Evolutionary conservation across 805 yeast genomes (phyloP).

Genomic region (Wickerhamomyces chambardii): DNA sequence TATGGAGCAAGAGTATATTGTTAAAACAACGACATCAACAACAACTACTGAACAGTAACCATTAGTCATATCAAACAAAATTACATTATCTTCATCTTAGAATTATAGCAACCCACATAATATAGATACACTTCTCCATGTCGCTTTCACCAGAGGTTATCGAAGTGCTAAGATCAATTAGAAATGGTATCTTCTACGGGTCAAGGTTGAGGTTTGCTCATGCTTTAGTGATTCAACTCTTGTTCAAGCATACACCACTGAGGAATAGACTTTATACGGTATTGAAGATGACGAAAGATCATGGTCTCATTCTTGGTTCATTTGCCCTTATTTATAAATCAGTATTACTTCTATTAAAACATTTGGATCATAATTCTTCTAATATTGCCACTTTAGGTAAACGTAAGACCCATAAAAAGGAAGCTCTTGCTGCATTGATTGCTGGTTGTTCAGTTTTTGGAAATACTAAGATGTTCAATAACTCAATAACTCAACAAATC

Average conservation of each 20-base stretch:
- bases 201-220: constrained; percentile 55
- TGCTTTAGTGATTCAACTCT: constrained; percentile 50
- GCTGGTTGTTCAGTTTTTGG: constrained; percentile 34
- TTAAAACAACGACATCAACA: no score
- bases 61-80: no score
- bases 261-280: constrained; percentile 36
- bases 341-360: constrained; percentile 14
- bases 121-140: no score
- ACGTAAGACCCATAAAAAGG: background rate
- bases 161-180: constrained; percentile 27
- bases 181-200: constrained; percentile 46
- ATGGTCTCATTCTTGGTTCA: constrained; percentile 44
- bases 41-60: no score
- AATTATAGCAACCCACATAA: no score
- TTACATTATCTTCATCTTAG: no score
- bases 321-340: constrained; percentile 48
- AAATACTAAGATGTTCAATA: constrained; percentile 23
- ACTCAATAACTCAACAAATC: constrained; percentile 58
- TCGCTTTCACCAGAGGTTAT: constrained; percentile 3
- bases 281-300: constrained; percentile 42
- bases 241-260: constrained; percentile 28
- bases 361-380: no score
- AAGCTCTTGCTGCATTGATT: constrained; percentile 23
- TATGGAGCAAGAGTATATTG: no score
- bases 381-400: no score